Percentiles rank a stretch among this genome's conserved stretches.
Conservation (phyloP, 306 rosid species). For the Mimosa bimucronata region DNA sequence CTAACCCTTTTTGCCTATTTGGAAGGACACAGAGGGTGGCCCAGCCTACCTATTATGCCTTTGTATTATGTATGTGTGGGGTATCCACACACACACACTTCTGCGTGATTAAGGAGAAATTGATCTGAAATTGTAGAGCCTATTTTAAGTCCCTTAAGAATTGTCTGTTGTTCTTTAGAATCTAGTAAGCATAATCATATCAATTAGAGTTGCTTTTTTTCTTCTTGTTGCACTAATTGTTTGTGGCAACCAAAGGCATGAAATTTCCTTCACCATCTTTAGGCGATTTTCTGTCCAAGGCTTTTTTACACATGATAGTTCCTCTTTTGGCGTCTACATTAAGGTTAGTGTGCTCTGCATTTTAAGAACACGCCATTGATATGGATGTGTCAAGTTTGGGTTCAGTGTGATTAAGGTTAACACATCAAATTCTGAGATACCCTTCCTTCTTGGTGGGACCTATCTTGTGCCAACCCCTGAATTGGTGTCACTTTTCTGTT, state of each 20-base stretch:
- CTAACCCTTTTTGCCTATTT: constrained; percentile 20
- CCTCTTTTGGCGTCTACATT: constrained; percentile 23
- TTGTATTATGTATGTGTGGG: background rate
- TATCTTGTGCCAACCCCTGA: constrained; percentile 39
- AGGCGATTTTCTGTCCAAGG: background rate
- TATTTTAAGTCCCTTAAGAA: background rate
- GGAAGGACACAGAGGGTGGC: constrained; percentile 32
- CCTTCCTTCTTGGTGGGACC: constrained; percentile 37
- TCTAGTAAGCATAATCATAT: constrained; percentile 22
- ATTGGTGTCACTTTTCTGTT: constrained; percentile 24
- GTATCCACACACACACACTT: background rate
- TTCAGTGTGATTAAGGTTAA: constrained; percentile 36
- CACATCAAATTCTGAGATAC: constrained; percentile 30
- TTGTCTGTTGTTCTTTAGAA: constrained; percentile 28
- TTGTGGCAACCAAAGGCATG: constrained; percentile 21
- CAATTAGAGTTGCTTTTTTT: background rate
- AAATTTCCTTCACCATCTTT: background rate
- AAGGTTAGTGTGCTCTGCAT: background rate
- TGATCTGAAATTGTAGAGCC: constrained; percentile 10
- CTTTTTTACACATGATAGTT: background rate
- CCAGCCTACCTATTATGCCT: constrained; percentile 24
- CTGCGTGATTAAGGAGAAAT: constrained; percentile 16
- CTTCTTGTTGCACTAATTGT: constrained; percentile 3
- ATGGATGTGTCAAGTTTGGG: background rate
- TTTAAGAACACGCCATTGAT: background rate